A percentile compares a stretch with the other conserved stretches of the same genome.
These are phyloP conservation scores for Akanthomyces uredinophilus DNA, from an alignment of 2,329 filamentous ascomycete species.

Conservation along the genomic window DNA sequence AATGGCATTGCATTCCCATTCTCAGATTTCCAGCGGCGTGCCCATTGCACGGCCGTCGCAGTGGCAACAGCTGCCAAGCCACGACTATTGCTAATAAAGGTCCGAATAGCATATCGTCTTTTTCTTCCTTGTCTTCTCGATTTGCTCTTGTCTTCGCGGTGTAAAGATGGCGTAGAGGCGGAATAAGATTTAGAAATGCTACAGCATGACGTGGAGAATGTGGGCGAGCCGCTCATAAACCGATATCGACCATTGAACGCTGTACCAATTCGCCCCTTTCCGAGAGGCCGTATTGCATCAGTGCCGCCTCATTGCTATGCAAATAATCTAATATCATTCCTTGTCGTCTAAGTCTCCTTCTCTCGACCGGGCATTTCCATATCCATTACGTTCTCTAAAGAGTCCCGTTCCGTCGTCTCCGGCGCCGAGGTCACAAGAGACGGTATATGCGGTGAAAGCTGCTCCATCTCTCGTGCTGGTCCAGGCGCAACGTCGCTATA, in stretches of 20 bases:
- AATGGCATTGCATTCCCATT: no score
- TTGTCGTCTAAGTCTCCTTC: neutral
- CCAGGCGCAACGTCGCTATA: neutral
- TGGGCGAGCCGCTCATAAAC: neutral
- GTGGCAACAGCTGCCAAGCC: no score
- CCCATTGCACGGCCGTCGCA: no score
- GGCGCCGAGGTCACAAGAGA: neutral
- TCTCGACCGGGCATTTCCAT: slow-evolving; percentile 1
- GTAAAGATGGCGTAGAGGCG: no score
- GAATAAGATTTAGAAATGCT: no score
- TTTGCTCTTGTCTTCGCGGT: no score
- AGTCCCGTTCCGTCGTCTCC: neutral
- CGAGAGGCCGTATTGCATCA: neutral
- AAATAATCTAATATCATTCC: neutral
- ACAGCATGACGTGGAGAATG: no score
- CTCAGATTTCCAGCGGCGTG: no score
- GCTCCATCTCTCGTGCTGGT: slow-evolving; percentile 7
- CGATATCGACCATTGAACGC: neutral
- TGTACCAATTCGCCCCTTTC: neutral
- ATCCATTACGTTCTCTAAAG: neutral
- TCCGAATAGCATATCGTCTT: no score
- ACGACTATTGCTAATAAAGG: no score
- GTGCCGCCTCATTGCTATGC: neutral
- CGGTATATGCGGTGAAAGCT: neutral
- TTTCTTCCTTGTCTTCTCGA: no score